A percentile compares a stretch with the other conserved stretches of the same genome.
Evolutionary conservation across 805 yeast species (phyloP).

Genomic region (Suhomyces canberraensis): DNA sequence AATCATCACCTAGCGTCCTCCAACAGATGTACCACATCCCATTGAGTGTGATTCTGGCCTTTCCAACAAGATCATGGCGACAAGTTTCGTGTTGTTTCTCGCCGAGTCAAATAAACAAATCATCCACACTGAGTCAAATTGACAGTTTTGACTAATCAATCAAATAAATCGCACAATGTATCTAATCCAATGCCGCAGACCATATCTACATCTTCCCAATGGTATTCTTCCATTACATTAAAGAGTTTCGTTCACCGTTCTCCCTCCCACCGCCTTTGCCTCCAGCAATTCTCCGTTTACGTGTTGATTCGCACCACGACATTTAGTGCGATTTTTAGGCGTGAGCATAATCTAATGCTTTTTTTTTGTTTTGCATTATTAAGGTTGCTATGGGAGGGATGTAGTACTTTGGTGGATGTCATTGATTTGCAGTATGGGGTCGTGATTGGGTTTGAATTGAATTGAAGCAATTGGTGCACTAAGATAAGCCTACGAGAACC

Average conservation of each 20-base stretch:
- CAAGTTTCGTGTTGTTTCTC: too few species aligned
- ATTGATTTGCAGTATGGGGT: too few species aligned
- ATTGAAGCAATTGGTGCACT: too few species aligned
- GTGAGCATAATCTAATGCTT: not conserved
- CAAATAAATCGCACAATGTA: not conserved
- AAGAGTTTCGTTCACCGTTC: too few species aligned
- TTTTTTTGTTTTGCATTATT: not conserved
- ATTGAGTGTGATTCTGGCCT: too few species aligned
- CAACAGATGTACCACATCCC: too few species aligned
- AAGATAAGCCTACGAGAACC: too few species aligned
- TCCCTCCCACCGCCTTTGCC: not conserved
- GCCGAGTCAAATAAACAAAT: not conserved
- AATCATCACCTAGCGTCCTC: too few species aligned
- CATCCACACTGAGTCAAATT: not conserved
- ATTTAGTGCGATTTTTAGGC: not conserved
- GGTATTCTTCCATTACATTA: not conserved
- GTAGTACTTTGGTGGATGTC: too few species aligned
- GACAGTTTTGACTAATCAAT: not conserved
- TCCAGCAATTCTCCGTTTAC: not conserved
- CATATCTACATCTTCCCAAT: not conserved
- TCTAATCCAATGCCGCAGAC: too few species aligned
- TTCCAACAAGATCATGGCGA: too few species aligned
- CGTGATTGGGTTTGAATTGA: too few species aligned
- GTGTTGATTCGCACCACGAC: slow-evolving; percentile 5
- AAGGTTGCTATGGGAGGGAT: not conserved